Conservation (phyloP, 2,329 filamentous ascomycete species). For the Ceratocystis cacaofunesta region DNA sequence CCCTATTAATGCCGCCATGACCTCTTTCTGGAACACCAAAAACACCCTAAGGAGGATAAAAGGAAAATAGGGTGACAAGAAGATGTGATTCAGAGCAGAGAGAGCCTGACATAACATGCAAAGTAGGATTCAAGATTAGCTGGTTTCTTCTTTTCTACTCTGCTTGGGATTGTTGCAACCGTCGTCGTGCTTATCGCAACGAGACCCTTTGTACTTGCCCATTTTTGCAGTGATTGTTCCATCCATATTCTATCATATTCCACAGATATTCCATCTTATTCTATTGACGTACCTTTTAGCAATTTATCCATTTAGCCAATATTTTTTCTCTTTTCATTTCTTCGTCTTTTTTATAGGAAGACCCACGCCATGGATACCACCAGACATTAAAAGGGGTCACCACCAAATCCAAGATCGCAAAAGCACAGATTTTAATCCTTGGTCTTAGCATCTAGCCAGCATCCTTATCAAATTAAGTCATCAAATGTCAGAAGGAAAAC, state of each 20-base stretch:
- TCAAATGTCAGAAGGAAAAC: background rate
- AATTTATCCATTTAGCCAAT: too few relatives aligned
- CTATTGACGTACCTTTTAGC: background rate
- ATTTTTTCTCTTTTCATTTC: too few relatives aligned
- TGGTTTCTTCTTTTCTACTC: background rate
- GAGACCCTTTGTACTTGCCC: background rate
- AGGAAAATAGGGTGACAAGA: background rate
- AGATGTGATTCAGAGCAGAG: too few relatives aligned
- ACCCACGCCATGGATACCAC: background rate
- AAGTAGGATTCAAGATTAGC: background rate
- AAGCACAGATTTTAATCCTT: constrained; percentile 8
- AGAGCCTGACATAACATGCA: too few relatives aligned
- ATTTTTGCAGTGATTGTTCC: background rate
- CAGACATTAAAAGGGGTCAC: background rate
- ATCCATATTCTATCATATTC: background rate
- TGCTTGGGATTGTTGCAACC: background rate
- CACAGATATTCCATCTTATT: background rate
- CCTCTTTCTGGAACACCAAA: background rate
- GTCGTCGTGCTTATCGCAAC: background rate
- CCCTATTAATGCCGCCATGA: background rate
- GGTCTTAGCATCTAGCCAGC: constrained; percentile 8
- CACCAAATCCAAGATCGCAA: background rate
- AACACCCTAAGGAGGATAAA: background rate
- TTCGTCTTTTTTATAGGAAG: background rate
- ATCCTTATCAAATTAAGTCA: background rate